Conservation (phyloP, 2,329 filamentous ascomycete species). For the Pestalotiopsis sp. region DNA sequence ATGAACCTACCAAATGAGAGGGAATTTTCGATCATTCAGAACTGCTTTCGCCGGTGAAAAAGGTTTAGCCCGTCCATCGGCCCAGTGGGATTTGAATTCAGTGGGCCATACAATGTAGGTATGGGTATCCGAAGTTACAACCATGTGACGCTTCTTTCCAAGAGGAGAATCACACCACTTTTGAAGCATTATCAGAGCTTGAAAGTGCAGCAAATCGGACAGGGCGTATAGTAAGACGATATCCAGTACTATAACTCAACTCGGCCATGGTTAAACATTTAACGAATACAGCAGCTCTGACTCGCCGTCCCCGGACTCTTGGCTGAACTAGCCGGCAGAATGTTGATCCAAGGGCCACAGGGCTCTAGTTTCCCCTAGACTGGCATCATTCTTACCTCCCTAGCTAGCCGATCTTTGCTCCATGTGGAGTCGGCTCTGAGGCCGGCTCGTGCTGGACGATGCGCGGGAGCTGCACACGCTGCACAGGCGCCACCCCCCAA, state of each 20-base stretch:
- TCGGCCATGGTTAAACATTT: background rate
- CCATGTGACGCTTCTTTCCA: too few relatives aligned
- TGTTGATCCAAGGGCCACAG: background rate
- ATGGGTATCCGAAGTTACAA: too few relatives aligned
- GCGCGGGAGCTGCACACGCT: background rate
- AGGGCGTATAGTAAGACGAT: background rate
- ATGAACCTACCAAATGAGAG: background rate
- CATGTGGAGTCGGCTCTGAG: constrained; percentile 2
- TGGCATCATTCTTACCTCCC: background rate
- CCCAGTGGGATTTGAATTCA: too few relatives aligned
- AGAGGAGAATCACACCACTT: too few relatives aligned
- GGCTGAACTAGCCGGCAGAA: background rate
- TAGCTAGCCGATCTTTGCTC: background rate
- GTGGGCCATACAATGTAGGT: too few relatives aligned
- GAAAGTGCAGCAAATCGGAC: background rate
- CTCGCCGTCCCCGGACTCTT: background rate
- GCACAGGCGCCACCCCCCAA: background rate
- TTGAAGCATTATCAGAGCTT: background rate
- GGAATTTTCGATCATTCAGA: too few relatives aligned
- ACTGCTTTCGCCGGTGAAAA: too few relatives aligned
- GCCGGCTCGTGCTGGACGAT: background rate
- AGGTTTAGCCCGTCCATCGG: too few relatives aligned
- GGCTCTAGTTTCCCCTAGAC: background rate
- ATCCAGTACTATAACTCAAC: background rate
- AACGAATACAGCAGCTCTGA: background rate